A percentile compares a stretch with the other conserved stretches of the same genome.
Evolutionary conservation across 352 stramenopile genomes (phyloP).

Genomic region (Phytophthora cactorum): DNA sequence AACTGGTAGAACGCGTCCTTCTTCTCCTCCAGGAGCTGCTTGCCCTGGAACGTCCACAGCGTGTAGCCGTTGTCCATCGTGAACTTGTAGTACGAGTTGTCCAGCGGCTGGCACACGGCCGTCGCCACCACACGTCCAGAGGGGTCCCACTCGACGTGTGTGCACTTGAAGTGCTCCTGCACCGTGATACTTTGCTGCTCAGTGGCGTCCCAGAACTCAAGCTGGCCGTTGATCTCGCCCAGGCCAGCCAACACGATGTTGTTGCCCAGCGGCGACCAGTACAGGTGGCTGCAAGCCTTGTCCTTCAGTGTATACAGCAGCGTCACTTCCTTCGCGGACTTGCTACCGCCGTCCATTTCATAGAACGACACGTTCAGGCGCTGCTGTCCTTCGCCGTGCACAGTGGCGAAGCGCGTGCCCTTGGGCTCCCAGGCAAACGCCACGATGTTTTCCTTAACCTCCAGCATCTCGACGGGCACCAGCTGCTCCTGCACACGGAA

Average conservation of each 20-base stretch:
- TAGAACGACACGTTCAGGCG: conserved; percentile 97
- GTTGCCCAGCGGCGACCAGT: conserved; percentile 95
- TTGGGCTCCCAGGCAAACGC: conserved; percentile 97
- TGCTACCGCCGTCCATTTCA: conserved; percentile 87
- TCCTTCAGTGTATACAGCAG: conserved; percentile 95
- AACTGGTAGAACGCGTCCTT: conserved; percentile 98
- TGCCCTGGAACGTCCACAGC: conserved; percentile 98
- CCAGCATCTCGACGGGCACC: conserved; percentile 98
- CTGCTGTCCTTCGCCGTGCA: conserved; percentile 95
- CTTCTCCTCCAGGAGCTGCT: conserved; percentile 93
- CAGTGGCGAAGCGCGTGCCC: conserved; percentile 95
- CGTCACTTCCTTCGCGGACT: conserved; percentile 90
- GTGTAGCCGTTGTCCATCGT: conserved; percentile 99
- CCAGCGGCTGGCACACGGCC: conserved; percentile 95
- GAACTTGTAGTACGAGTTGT: conserved; percentile 96
- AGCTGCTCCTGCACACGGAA: conserved; percentile 96
- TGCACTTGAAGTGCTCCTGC: conserved; percentile 99
- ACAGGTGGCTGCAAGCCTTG: conserved; percentile 96
- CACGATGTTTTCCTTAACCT: conserved; percentile 97
- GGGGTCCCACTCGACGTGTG: conserved; percentile 98
- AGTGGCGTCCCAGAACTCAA: conserved; percentile 99
- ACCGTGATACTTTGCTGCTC: conserved; percentile 94
- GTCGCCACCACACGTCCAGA: conserved; percentile 95
- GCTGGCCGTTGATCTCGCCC: conserved; percentile 94
- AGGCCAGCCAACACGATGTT: conserved; percentile 96